phyloP scores from a whole-genome alignment of 2,329 filamentous ascomycete genomes.

The Clarireedia sp. region DNA sequence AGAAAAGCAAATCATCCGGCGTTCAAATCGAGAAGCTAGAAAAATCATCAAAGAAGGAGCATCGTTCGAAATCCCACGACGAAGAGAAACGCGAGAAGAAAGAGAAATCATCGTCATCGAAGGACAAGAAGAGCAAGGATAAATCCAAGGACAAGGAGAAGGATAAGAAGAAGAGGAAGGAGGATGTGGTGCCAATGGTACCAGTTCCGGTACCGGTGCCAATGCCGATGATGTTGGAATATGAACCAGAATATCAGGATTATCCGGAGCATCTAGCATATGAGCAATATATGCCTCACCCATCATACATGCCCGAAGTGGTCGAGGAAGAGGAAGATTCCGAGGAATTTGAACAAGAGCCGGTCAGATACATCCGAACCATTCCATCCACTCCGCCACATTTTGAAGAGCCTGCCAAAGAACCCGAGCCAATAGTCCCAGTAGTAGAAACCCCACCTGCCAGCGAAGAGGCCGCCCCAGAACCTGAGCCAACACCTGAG shows the following conservation, averaged over 20 bases:
- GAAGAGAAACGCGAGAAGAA: conserved; percentile 10
- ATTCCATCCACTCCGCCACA: not conserved
- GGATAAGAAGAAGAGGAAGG: conserved; percentile 2
- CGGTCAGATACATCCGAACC: not conserved
- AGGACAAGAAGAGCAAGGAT: conserved; percentile 3
- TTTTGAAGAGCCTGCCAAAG: not conserved
- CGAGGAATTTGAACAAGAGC: not conserved
- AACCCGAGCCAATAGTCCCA: not conserved
- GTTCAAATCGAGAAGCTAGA: conserved; percentile 11
- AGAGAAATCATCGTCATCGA: not conserved
- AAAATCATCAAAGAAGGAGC: conserved; percentile 12
- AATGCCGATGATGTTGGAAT: not conserved
- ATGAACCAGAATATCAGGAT: not conserved
- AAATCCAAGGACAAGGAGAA: conserved; percentile 13
- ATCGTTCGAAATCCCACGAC: not conserved
- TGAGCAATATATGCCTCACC: not conserved
- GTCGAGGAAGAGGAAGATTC: not conserved
- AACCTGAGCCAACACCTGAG: not conserved
- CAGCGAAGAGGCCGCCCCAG: not conserved
- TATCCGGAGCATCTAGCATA: not conserved
- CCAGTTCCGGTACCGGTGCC: not conserved
- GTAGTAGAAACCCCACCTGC: not conserved
- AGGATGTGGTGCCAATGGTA: not conserved
- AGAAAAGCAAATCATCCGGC: conserved; percentile 12
- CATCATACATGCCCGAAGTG: not conserved